A percentile compares a stretch with the other conserved stretches of the same genome.
phyloP scores from a whole-genome alignment of 306 rosid genomes.

The Cercis canadensis region DNA sequence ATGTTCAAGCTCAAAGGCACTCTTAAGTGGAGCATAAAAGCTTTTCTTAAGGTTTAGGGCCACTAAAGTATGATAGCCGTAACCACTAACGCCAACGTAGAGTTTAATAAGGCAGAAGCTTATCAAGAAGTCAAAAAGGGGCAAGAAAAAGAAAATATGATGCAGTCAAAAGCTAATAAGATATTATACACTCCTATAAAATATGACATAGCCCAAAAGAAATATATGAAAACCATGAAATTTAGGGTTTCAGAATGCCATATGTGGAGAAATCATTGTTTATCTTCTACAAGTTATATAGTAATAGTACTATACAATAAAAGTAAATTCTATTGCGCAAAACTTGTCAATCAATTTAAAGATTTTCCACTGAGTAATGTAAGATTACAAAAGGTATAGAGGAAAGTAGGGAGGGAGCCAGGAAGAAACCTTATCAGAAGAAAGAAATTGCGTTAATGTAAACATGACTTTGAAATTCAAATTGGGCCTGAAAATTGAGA shows the following conservation, averaged over 20 bases:
- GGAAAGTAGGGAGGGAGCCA: background rate
- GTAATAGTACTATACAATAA: too few relatives aligned
- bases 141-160: background rate
- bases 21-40: slow-evolving; percentile 95
- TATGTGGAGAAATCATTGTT: background rate
- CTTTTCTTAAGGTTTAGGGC: slow-evolving; percentile 87
- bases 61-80: slow-evolving; percentile 96
- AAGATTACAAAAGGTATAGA: background rate
- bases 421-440: background rate
- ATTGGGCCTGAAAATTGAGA: background rate
- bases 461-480: background rate
- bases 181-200: background rate
- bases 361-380: background rate
- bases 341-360: background rate
- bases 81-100: slow-evolving; percentile 91
- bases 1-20: slow-evolving; percentile 90
- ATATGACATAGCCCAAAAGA: background rate
- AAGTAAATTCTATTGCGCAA: background rate
- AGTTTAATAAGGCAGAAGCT: background rate
- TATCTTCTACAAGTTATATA: too few relatives aligned
- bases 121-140: slow-evolving; percentile 4
- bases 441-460: background rate
- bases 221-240: background rate
- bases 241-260: background rate
- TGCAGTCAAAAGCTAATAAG: background rate